These are phyloP conservation scores for Fraxinus ornus DNA, from an alignment of 305 asterid species.

Conservation along the genomic window DNA sequence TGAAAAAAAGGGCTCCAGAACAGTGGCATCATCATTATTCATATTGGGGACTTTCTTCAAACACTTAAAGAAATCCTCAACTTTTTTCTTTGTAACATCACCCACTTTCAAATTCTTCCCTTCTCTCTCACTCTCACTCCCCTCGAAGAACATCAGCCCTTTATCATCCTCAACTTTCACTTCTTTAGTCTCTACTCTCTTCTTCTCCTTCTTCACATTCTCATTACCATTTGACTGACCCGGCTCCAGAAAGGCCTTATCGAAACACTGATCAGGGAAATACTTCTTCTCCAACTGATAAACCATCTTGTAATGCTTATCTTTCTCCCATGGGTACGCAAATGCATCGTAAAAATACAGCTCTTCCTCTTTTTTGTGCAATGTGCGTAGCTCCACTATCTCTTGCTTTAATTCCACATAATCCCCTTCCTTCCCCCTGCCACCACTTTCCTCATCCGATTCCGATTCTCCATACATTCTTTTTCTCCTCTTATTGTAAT, in stretches of 20 bases:
- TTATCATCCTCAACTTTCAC: conserved; percentile 29
- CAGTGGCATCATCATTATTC: conserved; percentile 31
- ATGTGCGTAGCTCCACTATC: conserved; percentile 72
- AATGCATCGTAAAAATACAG: conserved; percentile 78
- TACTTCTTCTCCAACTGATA: conserved; percentile 94
- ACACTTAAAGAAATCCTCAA: conserved; percentile 89
- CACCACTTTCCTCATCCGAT: conserved; percentile 43
- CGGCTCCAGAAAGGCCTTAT: conserved; percentile 84
- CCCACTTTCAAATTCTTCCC: conserved; percentile 40
- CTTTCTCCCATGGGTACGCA: conserved; percentile 93
- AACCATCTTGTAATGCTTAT: conserved; percentile 96
- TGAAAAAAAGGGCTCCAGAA: conserved; percentile 65
- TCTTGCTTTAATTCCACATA: conserved; percentile 79
- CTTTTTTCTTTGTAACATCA: conserved; percentile 75
- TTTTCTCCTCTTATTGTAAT: conserved; percentile 72
- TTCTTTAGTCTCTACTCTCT: conserved; percentile 23
- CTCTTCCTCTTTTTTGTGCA: conserved; percentile 84
- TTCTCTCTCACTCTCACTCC: conserved; percentile 35
- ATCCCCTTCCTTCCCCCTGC: conserved; percentile 41
- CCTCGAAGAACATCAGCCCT: conserved; percentile 72
- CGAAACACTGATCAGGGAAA: conserved; percentile 88
- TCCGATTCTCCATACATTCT: conserved; percentile 74
- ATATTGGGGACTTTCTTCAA: conserved; percentile 83
- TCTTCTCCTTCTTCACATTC: conserved; percentile 35
- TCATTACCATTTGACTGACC: conserved; percentile 41